Conservation (phyloP, 192 early-diverging fungal species). For the Coemansia sp. region DNA sequence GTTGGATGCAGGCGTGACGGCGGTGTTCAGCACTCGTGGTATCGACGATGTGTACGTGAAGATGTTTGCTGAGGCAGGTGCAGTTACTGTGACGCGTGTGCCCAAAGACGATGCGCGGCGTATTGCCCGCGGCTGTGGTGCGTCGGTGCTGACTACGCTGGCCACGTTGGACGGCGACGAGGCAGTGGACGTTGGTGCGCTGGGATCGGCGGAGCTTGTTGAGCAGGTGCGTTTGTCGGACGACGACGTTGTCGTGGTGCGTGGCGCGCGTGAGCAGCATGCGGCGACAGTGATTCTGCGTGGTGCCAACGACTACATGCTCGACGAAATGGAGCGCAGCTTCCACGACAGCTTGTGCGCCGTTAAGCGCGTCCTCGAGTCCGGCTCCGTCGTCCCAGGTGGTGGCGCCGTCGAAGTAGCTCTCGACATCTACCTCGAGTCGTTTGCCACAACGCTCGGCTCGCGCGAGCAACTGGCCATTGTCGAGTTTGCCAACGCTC, state of each 20-base stretch:
- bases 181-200: slow-evolving; percentile 83
- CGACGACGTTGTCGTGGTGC: slow-evolving; percentile 96
- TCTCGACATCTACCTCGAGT: slow-evolving; percentile 94
- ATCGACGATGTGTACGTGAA: slow-evolving; percentile 99
- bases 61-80: slow-evolving; percentile 96
- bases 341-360: slow-evolving; percentile 93
- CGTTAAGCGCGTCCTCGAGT: slow-evolving; percentile 96
- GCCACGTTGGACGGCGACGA: slow-evolving; percentile 98
- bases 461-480: slow-evolving; percentile 98
- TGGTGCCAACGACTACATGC: slow-evolving; percentile 98
- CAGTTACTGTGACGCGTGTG: slow-evolving; percentile 93
- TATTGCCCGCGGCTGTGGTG: slow-evolving; percentile 97
- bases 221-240: slow-evolving; percentile 96
- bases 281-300: slow-evolving; percentile 94
- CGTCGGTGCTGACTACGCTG: slow-evolving; percentile 88
- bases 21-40: slow-evolving; percentile 96
- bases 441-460: slow-evolving; percentile 94
- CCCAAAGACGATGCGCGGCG: slow-evolving; percentile 97
- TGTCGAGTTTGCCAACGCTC: slow-evolving; percentile 92
- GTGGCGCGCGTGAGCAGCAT: slow-evolving; percentile 62
- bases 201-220: slow-evolving; percentile 94
- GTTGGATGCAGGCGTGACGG: slow-evolving; percentile 91
- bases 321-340: slow-evolving; percentile 99
- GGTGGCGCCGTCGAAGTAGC: slow-evolving; percentile 96
- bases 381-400: slow-evolving; percentile 93